Base-by-base conservation (phyloP, 345 rosid species). In the Brassica cretica region DNA sequence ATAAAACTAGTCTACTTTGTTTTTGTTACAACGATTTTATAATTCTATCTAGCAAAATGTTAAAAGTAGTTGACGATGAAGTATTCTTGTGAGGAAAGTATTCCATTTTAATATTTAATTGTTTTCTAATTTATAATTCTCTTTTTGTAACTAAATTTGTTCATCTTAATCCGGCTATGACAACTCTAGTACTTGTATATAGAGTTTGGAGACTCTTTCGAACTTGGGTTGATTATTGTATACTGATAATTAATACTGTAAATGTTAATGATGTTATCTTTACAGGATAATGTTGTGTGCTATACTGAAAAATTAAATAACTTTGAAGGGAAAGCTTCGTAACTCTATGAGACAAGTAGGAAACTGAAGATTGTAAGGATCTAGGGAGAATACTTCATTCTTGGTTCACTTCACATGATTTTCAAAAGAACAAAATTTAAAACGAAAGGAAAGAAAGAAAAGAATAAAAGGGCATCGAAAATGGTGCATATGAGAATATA, bases 321-420 rank as follows among this genome's bases (percentile, higher is more conserved):
- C 77, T 70, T 74, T 37, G 64, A 68, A 73, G 58, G 44, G 73
- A 73, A 73, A 79, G 56, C 65, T 80, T 70, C 33, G 3, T 37
- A 12, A 53, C 65, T 69, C 0, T 19, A 75, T 30, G 72, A 58
- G 73, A 75, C 83, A 70, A 75, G 79, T 80, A 66, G 79, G 72
- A 64, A 56, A 25, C 67, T 56, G 76, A 80, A 80, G 80, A 75
- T 70, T 80, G 80, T 75, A 75, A 80, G 83, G 76, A 80, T 80
- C 68, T 70, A 75, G 83, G 83, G 76, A 46, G 60, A 75, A 80
- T 75, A 70, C 79, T 74, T 79, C 78, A 80, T 55, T 64, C 73
- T 64, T 80, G 72, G 69, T 51, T 51, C 49, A 35, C 14, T 62
- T 74, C 79, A 75, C 78, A 69, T 68, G 35, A 6, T 2, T 60